Evolutionary conservation across 371 early-diverging fungal species (phyloP), one percentile per base, ranked within the genome.

Genomic region (Batkoa obscura): DNA sequence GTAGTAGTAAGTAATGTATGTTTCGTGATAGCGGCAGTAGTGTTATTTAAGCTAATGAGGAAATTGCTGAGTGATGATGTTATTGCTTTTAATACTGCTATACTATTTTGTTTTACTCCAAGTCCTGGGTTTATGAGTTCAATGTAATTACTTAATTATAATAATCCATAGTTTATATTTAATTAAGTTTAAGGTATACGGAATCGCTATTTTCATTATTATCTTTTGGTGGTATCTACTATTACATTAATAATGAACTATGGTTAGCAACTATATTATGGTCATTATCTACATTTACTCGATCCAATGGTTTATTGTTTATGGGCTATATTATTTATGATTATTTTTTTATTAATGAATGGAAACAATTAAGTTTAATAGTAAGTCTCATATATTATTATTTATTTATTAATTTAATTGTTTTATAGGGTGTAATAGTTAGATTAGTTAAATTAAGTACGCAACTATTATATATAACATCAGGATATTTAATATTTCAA

Each of bases 41-140:
- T 39, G 39, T 39, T 47, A 12, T 48, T 3, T 43, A 72, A 73
- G 13, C 63, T 86, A 37, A 71, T 75, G 0, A 42, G 64, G 3
- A 43, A 56, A 1, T 53, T 80, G 12, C 77, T 76, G 62, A 71
- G 68, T 43, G 62, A 60, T 41, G 72, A 80, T 45, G 59, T 55
- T 6, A 63, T 84, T 46, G 85, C 89, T 1, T 72, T 64, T n/a
- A 48, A 76, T 0, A 67, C 88, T 0, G 76, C 86, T 0, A 59
- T 89, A 34, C 74, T 86, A 5, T 92, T 81, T 62, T 72, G 73
- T 56, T 52, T 86, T 36, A 78, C 83, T 1, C 93, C 93, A 3
- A 76, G 88, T 1, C 73, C 80, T 2, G 72, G 86, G 58, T 90
- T 94, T 62, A 81, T 91, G 84, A 86, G 92, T 6, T 73, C 90